Evolutionary conservation across 495 filamentous ascomycete genomes (phyloP), one percentile per base, ranked within the genome.

Genomic region (Immersiella caudata): DNA sequence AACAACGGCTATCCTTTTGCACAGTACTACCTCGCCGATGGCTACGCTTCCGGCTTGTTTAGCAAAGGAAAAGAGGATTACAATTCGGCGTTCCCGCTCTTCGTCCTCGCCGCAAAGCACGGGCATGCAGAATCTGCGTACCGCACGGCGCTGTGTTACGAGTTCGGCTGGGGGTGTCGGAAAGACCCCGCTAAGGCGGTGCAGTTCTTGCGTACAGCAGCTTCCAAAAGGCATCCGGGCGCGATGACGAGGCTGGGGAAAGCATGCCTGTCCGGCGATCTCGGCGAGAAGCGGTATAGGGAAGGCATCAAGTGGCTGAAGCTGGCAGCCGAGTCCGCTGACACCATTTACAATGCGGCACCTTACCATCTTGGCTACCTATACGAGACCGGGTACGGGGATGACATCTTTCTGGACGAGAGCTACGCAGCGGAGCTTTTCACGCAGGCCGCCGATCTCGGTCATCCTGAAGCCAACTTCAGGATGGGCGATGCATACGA

Each of bases 291-390:
- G 62, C 86, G 90, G n/a, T 93, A 96, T 71, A 86, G 91, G 56
- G 95, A 99, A 77, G 96, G 94, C 5, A 78, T 98, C 67, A 97
- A 96, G 77, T 99, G 95, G 95, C 84, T 99, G 68, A 97, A 97
- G 80, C 87, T 93, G 5, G 95, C 93, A 1, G 86, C 93, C 0
- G 96, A 98, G 71, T 85, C 90, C 1, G 91, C 96, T 5, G 95
- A 99, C 75, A 73, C 82, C 51, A 93, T 97, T 77, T 97, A 99
- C 80, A 96, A 96, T 67, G 85, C 89, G 16, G 95, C 92, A 1
- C 95, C 95, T 0, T 99, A 94, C 75, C 93, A 97, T 70, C 87
- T 98, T 0, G 95, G 90, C 1, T 77, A 91, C 51, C 78, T 99
- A 66, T 96, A 97, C 78, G 91, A 95, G 71, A 89, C 86, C 0